Evolutionary conservation across 768 basidiomycete genomes (phyloP).

Genomic region (Tulasnella sp.): DNA sequence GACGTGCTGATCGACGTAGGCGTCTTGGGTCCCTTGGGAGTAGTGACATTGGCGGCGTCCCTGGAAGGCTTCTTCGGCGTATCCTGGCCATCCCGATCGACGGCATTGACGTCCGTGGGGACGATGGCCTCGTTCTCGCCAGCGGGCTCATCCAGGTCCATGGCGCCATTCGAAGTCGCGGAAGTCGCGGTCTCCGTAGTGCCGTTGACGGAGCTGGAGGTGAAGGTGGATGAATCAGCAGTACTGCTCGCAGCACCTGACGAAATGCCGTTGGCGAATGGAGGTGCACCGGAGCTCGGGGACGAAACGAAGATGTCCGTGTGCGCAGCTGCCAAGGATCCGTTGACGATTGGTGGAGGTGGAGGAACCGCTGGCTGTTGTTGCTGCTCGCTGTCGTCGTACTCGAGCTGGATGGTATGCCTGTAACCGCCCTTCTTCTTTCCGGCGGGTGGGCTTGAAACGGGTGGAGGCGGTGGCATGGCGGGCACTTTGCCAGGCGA

Average conservation of each 20-base stretch:
- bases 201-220: conserved; percentile 37
- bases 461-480: conserved; percentile 37
- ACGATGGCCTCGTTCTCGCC: conserved; percentile 7
- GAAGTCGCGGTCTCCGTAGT: conserved; percentile 40
- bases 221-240: conserved; percentile 31
- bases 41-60: conserved; percentile 29
- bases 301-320: conserved; percentile 8
- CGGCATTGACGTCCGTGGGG: background rate
- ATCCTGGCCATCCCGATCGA: conserved; percentile 17
- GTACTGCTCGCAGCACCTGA: background rate
- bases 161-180: conserved; percentile 39
- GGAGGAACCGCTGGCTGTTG: conserved; percentile 38
- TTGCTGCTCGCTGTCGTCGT: conserved; percentile 61
- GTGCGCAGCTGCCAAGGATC: background rate
- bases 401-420: conserved; percentile 97
- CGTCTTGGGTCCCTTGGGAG: conserved; percentile 39
- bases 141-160: conserved; percentile 35
- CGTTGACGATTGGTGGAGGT: conserved; percentile 19
- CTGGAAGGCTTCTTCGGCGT: conserved; percentile 29
- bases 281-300: background rate
- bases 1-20: conserved; percentile 48
- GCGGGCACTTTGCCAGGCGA: conserved; percentile 37
- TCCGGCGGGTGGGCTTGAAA: conserved; percentile 33
- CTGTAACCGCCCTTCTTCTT: conserved; percentile 65
- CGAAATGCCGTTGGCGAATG: background rate